phyloP scores from a whole-genome alignment of 2,329 filamentous ascomycete species.

The Samsoniella hepiali region DNA sequence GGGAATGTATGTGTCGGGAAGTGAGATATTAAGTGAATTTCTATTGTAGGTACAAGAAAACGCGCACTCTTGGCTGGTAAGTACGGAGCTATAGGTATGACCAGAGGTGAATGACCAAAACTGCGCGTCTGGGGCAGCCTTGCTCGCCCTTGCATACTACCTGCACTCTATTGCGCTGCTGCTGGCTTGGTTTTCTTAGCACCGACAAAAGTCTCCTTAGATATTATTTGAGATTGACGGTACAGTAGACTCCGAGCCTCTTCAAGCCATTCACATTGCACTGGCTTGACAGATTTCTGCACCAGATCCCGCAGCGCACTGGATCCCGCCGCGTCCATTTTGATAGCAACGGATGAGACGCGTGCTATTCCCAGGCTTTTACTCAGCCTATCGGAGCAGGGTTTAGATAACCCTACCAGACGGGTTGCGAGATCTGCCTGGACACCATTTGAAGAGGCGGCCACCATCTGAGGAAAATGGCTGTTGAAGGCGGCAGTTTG shows the following conservation, averaged over 20 bases:
- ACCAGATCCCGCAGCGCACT: slow-evolving; percentile 56
- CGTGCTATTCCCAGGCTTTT: slow-evolving; percentile 57
- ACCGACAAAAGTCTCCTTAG: slow-evolving; percentile 36
- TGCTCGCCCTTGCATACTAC: not conserved
- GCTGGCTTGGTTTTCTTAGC: slow-evolving; percentile 27
- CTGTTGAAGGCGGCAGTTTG: slow-evolving; percentile 56
- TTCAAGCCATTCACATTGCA: slow-evolving; percentile 54
- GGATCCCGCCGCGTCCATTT: slow-evolving; percentile 53
- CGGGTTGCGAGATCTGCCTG: slow-evolving; percentile 43
- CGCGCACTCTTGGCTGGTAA: no score
- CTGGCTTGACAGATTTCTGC: slow-evolving; percentile 46
- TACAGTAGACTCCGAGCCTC: slow-evolving; percentile 27
- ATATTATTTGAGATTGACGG: slow-evolving; percentile 33
- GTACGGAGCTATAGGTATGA: no score
- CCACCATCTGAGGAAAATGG: slow-evolving; percentile 57
- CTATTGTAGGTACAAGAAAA: not conserved
- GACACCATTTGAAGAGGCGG: slow-evolving; percentile 44
- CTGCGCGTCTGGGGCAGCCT: no score
- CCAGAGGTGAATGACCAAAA: not conserved
- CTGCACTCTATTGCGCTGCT: not conserved
- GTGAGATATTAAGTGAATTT: not conserved
- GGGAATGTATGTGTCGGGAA: not conserved
- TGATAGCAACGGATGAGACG: slow-evolving; percentile 62
- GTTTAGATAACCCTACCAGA: slow-evolving; percentile 60
- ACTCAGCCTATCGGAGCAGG: slow-evolving; percentile 56